Evolutionary conservation across 768 basidiomycete species (phyloP).

Genomic region (Phanerochaete sordida): DNA sequence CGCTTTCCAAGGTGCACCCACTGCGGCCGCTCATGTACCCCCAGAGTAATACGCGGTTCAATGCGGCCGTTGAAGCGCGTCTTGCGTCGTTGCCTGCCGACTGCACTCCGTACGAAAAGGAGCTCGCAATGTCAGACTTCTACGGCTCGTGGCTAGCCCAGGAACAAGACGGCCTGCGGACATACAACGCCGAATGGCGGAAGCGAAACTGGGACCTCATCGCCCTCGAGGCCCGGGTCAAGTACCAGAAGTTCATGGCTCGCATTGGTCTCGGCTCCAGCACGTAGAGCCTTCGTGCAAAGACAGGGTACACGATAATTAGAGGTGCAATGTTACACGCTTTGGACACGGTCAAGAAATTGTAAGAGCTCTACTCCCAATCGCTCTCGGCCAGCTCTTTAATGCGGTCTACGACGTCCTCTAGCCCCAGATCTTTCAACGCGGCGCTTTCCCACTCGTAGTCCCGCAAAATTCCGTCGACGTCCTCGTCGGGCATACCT

Average conservation of each 20-base stretch:
- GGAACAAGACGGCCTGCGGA: slow-evolving; percentile 53
- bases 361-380: slow-evolving; percentile 12
- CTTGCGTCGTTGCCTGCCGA: slow-evolving; percentile 52
- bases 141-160: slow-evolving; percentile 73
- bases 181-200: slow-evolving; percentile 67
- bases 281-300: not conserved
- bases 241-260: slow-evolving; percentile 33
- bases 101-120: slow-evolving; percentile 50
- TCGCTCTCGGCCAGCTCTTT: slow-evolving; percentile 58
- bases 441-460: slow-evolving; percentile 58
- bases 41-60: slow-evolving; percentile 83
- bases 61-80: slow-evolving; percentile 59
- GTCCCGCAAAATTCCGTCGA: slow-evolving; percentile 56
- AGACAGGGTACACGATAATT: not conserved
- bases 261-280: slow-evolving; percentile 8
- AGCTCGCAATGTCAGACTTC: slow-evolving; percentile 70
- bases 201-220: slow-evolving; percentile 56
- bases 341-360: not conserved
- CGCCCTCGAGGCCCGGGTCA: slow-evolving; percentile 53
- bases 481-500: slow-evolving; percentile 63
- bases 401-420: slow-evolving; percentile 59
- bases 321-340: not conserved
- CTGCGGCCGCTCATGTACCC: not conserved
- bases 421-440: slow-evolving; percentile 52
- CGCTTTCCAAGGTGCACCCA: not conserved